phyloP scores from a whole-genome alignment of 2,329 filamentous ascomycete genomes.

The Talaromyces sp. region DNA sequence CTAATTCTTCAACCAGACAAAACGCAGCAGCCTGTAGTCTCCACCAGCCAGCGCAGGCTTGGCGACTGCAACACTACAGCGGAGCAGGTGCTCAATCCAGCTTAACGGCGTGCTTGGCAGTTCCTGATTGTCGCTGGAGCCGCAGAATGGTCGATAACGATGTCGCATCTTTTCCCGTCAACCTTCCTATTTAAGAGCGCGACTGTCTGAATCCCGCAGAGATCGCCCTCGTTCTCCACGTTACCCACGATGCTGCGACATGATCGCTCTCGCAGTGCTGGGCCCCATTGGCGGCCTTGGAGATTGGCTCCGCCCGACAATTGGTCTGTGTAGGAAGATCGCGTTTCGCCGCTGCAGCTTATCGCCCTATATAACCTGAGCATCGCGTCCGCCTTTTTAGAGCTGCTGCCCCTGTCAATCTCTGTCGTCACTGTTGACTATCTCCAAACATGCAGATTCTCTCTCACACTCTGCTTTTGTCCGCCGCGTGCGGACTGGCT shows the following conservation, averaged over 20 bases:
- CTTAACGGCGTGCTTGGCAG: neutral
- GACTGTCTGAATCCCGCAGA: neutral
- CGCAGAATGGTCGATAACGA: neutral
- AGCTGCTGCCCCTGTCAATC: neutral
- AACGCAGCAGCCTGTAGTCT: neutral
- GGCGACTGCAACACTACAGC: neutral
- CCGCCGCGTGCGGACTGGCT: neutral
- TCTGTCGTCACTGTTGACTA: neutral
- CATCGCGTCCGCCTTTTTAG: neutral
- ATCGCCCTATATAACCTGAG: neutral
- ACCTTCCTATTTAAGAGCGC: neutral
- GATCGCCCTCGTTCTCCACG: neutral
- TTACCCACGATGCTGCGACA: neutral
- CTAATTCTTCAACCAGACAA: neutral
- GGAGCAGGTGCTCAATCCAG: neutral
- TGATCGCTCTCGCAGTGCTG: neutral
- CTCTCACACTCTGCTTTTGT: neutral
- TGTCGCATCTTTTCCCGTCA: neutral
- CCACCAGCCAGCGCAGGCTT: neutral
- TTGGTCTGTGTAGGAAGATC: neutral
- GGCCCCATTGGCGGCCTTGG: neutral
- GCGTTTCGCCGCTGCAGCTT: neutral
- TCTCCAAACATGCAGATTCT: neutral
- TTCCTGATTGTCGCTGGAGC: neutral
- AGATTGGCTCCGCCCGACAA: neutral